phyloP scores from a whole-genome alignment of 768 basidiomycete species.

The Mycena floridula region DNA sequence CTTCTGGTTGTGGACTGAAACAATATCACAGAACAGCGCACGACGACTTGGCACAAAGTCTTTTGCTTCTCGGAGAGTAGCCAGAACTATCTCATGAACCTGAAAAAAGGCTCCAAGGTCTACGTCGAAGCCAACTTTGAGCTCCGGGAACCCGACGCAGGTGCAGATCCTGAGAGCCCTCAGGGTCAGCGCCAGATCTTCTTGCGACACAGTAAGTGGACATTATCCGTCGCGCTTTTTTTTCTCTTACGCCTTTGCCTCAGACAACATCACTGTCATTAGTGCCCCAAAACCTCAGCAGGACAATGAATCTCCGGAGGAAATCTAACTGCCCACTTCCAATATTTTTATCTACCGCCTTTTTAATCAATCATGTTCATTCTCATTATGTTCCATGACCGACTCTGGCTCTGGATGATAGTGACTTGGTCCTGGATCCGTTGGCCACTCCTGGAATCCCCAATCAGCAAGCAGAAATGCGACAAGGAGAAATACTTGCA shows the following conservation, averaged over 20 bases:
- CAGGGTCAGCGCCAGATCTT: conserved; percentile 79
- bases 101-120: conserved; percentile 69
- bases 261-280: conserved; percentile 53
- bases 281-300: conserved; percentile 20
- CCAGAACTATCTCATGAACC: conserved; percentile 57
- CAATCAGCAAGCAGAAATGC: too few species aligned
- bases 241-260: conserved; percentile 5
- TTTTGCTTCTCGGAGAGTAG: conserved; percentile 60
- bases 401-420: not conserved
- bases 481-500: too few species aligned
- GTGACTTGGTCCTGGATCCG: not conserved
- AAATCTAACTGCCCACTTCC: too few species aligned
- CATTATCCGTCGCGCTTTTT: not conserved
- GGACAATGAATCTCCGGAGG: not conserved
- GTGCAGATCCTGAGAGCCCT: conserved; percentile 59
- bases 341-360: too few species aligned
- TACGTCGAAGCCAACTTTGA: conserved; percentile 80
- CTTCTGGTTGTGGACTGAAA: not conserved
- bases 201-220: conserved; percentile 62
- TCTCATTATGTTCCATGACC: not conserved
- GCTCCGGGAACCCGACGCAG: conserved; percentile 63
- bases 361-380: not conserved
- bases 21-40: conserved; percentile 29
- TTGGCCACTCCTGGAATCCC: too few species aligned
- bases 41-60: conserved; percentile 71